These are phyloP conservation scores for Podospora pseudoanserina DNA, from an alignment of 495 filamentous ascomycete species.

Conservation along the genomic window DNA sequence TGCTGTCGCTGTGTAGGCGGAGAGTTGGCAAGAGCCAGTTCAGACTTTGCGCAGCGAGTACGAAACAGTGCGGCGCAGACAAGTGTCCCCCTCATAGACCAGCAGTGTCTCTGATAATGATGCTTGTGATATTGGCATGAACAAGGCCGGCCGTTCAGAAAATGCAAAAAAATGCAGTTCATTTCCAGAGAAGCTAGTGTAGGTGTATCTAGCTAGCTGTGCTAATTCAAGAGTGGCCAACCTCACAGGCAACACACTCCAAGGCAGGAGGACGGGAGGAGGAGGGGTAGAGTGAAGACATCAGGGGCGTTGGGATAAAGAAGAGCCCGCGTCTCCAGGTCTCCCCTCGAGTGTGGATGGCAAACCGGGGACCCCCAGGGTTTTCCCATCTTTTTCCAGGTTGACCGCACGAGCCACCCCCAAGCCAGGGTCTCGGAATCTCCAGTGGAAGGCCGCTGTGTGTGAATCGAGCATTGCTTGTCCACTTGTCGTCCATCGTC, in stretches of 20 bases:
- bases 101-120: neutral
- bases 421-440: neutral
- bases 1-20: neutral
- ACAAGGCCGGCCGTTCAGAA: slow-evolving; percentile 2
- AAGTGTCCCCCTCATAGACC: neutral
- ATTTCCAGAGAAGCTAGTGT: neutral
- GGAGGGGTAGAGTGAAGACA: neutral
- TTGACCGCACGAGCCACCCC: slow-evolving; percentile 1
- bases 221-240: neutral
- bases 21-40: neutral
- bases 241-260: neutral
- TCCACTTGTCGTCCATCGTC: neutral
- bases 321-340: neutral
- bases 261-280: neutral
- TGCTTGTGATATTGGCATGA: slow-evolving; percentile 3
- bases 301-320: neutral
- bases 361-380: slow-evolving; percentile 1
- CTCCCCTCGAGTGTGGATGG: neutral
- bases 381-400: neutral
- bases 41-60: no score
- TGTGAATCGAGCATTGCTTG: neutral
- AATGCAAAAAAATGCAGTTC: neutral
- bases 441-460: neutral
- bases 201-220: neutral
- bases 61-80: neutral